Percentiles rank a stretch among this genome's conserved stretches.
Evolutionary conservation across 805 yeast species (phyloP).

Genomic region (Candida taoyuanica): DNA sequence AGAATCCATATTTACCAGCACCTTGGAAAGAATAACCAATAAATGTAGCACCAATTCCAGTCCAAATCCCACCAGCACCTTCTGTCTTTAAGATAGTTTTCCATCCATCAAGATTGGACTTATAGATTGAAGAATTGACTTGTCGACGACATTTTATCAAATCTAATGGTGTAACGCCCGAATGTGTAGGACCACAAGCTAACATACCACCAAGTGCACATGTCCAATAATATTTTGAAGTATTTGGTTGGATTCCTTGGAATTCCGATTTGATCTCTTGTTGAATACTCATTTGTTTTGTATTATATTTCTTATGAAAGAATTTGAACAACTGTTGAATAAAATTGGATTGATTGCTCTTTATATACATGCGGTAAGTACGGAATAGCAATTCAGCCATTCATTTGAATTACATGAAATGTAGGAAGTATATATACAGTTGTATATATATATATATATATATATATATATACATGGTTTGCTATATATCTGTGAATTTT

Average conservation of each 20-base stretch:
- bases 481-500: no score
- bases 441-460: no score
- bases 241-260: constrained; percentile 22
- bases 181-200: constrained; percentile 97
- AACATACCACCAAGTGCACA: constrained; percentile 59
- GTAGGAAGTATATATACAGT: no score
- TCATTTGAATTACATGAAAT: no score
- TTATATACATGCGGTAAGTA: no score
- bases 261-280: constrained; percentile 14
- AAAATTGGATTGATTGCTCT: constrained; percentile 1
- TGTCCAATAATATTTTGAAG: constrained; percentile 46
- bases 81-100: constrained; percentile 62
- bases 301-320: constrained; percentile 7
- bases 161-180: constrained; percentile 89
- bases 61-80: constrained; percentile 72
- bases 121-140: constrained; percentile 70
- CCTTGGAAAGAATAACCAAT: constrained; percentile 95
- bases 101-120: constrained; percentile 80
- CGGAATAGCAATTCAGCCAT: no score
- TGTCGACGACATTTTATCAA: constrained; percentile 91
- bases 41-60: constrained; percentile 90
- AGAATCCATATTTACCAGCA: constrained; percentile 95
- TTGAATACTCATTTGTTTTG: constrained; percentile 8
- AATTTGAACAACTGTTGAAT: not conserved
- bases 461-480: no score